Conservation (phyloP, 345 rosid genomes). For the Eucalyptus cladocalyx region DNA sequence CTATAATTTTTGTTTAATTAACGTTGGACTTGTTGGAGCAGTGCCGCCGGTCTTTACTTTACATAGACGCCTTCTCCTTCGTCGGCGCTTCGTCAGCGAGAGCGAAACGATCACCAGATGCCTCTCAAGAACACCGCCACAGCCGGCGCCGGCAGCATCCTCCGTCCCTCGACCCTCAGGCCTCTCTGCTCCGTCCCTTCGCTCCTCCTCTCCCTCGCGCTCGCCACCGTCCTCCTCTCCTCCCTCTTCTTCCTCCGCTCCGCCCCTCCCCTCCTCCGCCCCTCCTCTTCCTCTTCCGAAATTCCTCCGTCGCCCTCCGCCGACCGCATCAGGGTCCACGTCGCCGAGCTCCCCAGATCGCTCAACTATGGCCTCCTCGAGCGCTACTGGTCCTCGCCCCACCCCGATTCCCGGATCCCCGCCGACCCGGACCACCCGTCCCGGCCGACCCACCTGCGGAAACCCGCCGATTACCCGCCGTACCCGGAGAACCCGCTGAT, state of each 20-base stretch:
- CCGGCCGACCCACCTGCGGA: conserved; percentile 4
- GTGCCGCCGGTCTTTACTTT: neutral
- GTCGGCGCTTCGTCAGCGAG: neutral
- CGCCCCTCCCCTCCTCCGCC: neutral
- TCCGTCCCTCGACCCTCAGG: neutral
- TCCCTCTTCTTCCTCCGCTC: conserved; percentile 15
- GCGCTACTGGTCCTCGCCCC: conserved; percentile 48
- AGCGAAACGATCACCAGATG: neutral
- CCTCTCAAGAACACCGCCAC: conserved; percentile 8
- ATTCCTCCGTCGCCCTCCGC: neutral
- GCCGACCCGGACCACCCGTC: conserved; percentile 60
- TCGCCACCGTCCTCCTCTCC: conserved; percentile 21
- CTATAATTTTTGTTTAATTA: too few species aligned
- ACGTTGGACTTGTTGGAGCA: neutral
- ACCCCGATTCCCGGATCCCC: conserved; percentile 58
- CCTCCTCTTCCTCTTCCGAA: neutral
- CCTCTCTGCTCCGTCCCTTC: conserved; percentile 11
- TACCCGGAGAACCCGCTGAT: conserved; percentile 80
- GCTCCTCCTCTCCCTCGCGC: conserved; percentile 16
- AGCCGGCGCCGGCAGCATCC: neutral
- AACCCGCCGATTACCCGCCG: conserved; percentile 24
- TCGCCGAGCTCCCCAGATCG: conserved; percentile 78
- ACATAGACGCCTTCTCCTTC: neutral
- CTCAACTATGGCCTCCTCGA: conserved; percentile 73
- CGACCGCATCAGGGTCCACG: conserved; percentile 52